phyloP scores from a whole-genome alignment of 2,329 filamentous ascomycete genomes.

The Aspergillus arachidicola region DNA sequence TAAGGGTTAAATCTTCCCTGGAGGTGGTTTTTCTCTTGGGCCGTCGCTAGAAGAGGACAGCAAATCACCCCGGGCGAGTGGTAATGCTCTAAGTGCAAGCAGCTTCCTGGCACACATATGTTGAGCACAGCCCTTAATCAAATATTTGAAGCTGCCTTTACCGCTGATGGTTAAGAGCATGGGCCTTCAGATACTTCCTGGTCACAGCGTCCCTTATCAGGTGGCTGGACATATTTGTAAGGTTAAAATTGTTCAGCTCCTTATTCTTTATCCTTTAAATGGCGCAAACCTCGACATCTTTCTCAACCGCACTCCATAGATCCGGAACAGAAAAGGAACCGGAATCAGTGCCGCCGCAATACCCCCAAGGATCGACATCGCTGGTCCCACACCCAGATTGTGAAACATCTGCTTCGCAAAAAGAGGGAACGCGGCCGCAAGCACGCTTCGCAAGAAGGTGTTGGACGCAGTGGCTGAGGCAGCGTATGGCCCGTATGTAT shows the following conservation, averaged over 20 bases:
- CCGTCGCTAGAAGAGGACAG: background rate
- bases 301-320: background rate
- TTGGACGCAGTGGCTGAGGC: conserved; percentile 47
- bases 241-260: background rate
- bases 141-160: background rate
- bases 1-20: background rate
- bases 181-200: background rate
- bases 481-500: conserved; percentile 44
- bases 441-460: conserved; percentile 42
- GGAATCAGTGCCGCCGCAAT: background rate
- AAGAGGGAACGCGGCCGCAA: background rate
- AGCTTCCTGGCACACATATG: background rate
- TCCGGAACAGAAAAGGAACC: background rate
- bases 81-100: background rate
- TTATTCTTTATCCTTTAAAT: background rate
- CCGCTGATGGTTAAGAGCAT: no score
- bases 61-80: background rate
- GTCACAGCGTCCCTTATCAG: background rate
- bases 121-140: background rate
- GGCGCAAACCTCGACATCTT: background rate
- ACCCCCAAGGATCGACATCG: background rate
- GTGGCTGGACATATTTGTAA: background rate
- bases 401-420: background rate
- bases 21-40: background rate
- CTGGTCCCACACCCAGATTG: background rate